Percentiles rank a stretch among this genome's conserved stretches.
These are phyloP conservation scores for Mycena pura DNA, from an alignment of 768 basidiomycete species.

Conservation along the genomic window DNA sequence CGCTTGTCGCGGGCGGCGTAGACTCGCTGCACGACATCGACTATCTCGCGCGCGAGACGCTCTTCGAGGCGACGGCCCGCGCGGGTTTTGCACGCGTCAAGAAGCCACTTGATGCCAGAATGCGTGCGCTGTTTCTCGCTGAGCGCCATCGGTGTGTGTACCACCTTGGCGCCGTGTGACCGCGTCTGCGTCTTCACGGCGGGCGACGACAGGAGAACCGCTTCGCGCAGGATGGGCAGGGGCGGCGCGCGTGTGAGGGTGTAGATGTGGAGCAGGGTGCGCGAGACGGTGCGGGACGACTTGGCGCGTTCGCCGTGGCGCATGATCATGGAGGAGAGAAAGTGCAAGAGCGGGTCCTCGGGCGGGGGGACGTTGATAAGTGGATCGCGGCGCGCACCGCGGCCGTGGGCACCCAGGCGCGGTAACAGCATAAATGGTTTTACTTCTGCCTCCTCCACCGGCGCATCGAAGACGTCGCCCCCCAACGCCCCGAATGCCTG, in stretches of 20 bases:
- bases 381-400: constrained; percentile 14
- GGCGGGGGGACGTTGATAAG: constrained; percentile 71
- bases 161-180: constrained; percentile 68
- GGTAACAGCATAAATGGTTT: constrained; percentile 13
- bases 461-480: not conserved
- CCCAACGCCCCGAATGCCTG: constrained; percentile 29
- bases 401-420: constrained; percentile 1
- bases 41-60: constrained; percentile 79
- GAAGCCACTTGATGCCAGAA: constrained; percentile 73
- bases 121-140: constrained; percentile 81
- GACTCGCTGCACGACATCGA: constrained; percentile 62
- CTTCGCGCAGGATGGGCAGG: constrained; percentile 78
- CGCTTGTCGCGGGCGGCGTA: not conserved
- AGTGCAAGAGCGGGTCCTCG: constrained; percentile 75
- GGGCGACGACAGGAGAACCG: constrained; percentile 73
- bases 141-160: constrained; percentile 72
- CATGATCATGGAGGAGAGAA: constrained; percentile 69
- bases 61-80: constrained; percentile 66
- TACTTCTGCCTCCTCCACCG: not conserved
- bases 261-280: constrained; percentile 76
- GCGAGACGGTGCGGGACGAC: constrained; percentile 60
- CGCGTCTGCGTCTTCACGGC: constrained; percentile 67
- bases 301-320: constrained; percentile 67
- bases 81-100: constrained; percentile 64
- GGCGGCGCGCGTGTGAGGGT: constrained; percentile 79